A percentile compares a stretch with the other conserved stretches of the same genome.
Conservation (phyloP, 2,329 filamentous ascomycete genomes). For the Monosporascus ibericus region DNA sequence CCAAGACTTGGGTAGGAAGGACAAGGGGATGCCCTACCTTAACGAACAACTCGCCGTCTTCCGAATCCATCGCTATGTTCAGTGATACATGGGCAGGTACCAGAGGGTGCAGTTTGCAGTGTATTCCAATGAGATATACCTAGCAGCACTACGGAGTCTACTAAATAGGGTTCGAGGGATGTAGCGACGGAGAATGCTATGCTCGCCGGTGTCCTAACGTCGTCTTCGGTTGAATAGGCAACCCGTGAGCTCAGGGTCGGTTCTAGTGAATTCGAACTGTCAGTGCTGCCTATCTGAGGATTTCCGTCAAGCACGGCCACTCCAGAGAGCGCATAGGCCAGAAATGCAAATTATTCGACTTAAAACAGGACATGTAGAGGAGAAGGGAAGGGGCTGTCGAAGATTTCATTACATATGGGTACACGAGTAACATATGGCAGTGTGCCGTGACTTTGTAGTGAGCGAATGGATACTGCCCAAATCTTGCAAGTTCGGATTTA, state of each 20-base stretch:
- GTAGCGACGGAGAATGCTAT: no score
- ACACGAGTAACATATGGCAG: not conserved
- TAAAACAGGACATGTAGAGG: not conserved
- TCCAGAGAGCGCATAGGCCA: not conserved
- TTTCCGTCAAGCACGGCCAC: not conserved
- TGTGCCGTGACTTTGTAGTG: not conserved
- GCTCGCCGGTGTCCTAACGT: no score
- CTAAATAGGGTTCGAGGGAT: no score
- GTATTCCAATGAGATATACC: constrained; percentile 4
- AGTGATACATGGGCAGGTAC: constrained; percentile 39
- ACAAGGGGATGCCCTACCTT: constrained; percentile 53
- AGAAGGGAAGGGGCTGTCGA: not conserved
- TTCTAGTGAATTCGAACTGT: no score
- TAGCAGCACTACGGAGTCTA: constrained; percentile 4
- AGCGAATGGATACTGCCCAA: not conserved
- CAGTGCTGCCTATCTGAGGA: no score
- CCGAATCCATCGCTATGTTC: constrained; percentile 67
- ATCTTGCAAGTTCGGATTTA: not conserved
- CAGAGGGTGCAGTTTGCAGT: constrained; percentile 3
- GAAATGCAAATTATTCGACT: not conserved
- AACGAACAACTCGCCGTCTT: constrained; percentile 85
- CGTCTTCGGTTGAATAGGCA: no score
- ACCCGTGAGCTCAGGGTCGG: no score
- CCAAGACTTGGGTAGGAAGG: constrained; percentile 57
- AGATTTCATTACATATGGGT: not conserved